phyloP scores from a whole-genome alignment of 805 yeast species.

The Nakazawaea ernobii region DNA sequence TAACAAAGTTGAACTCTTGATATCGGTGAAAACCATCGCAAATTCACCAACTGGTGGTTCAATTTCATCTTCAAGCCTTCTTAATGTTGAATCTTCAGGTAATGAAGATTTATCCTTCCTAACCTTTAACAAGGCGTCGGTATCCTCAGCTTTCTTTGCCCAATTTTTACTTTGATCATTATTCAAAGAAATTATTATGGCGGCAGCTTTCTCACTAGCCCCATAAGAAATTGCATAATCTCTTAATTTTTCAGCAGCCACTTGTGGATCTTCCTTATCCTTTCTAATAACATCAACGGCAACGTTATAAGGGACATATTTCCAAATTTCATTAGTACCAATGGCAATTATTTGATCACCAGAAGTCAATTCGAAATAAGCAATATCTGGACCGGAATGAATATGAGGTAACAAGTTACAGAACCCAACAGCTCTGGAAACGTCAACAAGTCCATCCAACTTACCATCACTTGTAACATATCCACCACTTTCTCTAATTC shows the following conservation, averaged over 20 bases:
- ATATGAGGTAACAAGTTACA: slow-evolving; percentile 81
- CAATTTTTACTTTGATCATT: slow-evolving; percentile 35
- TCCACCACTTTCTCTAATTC: slow-evolving; percentile 90
- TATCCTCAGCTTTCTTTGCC: slow-evolving; percentile 21
- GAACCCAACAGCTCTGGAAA: slow-evolving; percentile 91
- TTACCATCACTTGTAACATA: slow-evolving; percentile 80
- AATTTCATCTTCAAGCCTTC: slow-evolving; percentile 84
- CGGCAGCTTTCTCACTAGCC: slow-evolving; percentile 69
- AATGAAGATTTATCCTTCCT: slow-evolving; percentile 46
- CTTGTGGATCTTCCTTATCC: slow-evolving; percentile 75
- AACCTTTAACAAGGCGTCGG: slow-evolving; percentile 32
- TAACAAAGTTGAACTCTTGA: slow-evolving; percentile 83
- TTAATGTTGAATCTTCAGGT: slow-evolving; percentile 70
- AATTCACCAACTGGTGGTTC: slow-evolving; percentile 92
- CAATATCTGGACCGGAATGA: slow-evolving; percentile 80
- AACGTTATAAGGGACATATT: slow-evolving; percentile 69
- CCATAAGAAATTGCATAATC: slow-evolving; percentile 96
- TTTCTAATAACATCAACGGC: slow-evolving; percentile 89
- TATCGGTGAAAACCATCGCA: slow-evolving; percentile 96
- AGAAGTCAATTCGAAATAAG: slow-evolving; percentile 51
- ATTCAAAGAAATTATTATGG: slow-evolving; percentile 69
- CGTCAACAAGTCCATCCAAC: slow-evolving; percentile 74
- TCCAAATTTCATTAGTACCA: slow-evolving; percentile 85
- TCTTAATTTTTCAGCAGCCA: slow-evolving; percentile 88
- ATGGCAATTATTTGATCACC: slow-evolving; percentile 81